phyloP scores from a whole-genome alignment of 1,284 basidiomycete genomes.

The Ustilago loliicola region DNA sequence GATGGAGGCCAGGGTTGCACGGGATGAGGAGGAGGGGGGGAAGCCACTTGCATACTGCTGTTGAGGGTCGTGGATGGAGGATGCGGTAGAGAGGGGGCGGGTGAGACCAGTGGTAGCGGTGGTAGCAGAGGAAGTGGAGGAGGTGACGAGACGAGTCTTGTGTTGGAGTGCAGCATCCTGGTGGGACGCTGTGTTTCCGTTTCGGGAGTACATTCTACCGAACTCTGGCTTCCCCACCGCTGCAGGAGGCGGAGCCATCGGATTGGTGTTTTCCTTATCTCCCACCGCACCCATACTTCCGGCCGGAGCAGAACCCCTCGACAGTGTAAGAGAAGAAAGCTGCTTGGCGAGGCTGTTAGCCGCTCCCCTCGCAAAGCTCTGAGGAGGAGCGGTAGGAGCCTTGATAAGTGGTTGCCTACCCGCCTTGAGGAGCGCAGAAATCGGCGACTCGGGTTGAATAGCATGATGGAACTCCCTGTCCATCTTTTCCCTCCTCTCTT shows the following conservation, averaged over 20 bases:
- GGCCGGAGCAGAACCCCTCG: background rate
- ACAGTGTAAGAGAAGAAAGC: conserved; percentile 36
- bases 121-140: conserved; percentile 1
- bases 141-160: conserved; percentile 53
- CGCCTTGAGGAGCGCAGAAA: conserved; percentile 83
- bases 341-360: conserved; percentile 47
- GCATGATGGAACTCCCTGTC: conserved; percentile 96
- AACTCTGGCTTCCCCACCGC: conserved; percentile 27
- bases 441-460: conserved; percentile 92
- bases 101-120: background rate
- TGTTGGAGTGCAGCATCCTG: conserved; percentile 40
- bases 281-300: conserved; percentile 6
- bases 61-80: conserved; percentile 11
- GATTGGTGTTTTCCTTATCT: conserved; percentile 64
- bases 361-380: conserved; percentile 27
- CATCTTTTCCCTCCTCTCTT: conserved; percentile 68
- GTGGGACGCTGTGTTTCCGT: conserved; percentile 22
- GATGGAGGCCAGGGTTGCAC: conserved; percentile 35
- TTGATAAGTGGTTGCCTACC: conserved; percentile 66
- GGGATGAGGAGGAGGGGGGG: conserved; percentile 26
- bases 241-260: conserved; percentile 43
- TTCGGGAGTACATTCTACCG: conserved; percentile 37
- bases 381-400: conserved; percentile 42
- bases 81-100: conserved; percentile 22
- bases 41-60: conserved; percentile 9